These are phyloP conservation scores for Ramaria sp. DNA, from an alignment of 768 basidiomycete genomes.

Conservation along the genomic window DNA sequence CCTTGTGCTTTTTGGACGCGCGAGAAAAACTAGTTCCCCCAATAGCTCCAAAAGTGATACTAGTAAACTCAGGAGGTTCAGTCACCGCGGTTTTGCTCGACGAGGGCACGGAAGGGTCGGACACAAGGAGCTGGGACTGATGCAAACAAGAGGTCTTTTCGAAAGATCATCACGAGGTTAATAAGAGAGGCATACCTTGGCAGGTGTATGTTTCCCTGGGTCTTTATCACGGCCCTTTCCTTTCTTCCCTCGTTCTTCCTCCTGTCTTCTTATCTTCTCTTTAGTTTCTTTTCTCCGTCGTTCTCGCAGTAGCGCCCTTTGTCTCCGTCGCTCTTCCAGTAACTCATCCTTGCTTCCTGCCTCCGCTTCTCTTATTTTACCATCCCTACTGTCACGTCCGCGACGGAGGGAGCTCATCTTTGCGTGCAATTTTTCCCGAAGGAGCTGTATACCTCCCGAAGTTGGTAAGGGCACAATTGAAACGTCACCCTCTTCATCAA, in stretches of 20 bases:
- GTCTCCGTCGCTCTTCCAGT: slow-evolving; percentile 64
- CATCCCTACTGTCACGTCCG: slow-evolving; percentile 13
- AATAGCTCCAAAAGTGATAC: slow-evolving; percentile 58
- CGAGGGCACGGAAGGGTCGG: slow-evolving; percentile 26
- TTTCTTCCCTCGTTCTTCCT: slow-evolving; percentile 44
- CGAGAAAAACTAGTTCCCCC: slow-evolving; percentile 20
- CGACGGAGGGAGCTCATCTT: slow-evolving; percentile 62
- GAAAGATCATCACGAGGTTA: background rate
- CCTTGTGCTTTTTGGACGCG: slow-evolving; percentile 45
- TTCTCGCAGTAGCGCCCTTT: slow-evolving; percentile 77
- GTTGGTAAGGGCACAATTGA: slow-evolving; percentile 49
- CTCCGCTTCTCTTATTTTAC: slow-evolving; percentile 24
- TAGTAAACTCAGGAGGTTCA: slow-evolving; percentile 36
- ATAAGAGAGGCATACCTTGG: slow-evolving; percentile 36
- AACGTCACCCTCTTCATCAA: slow-evolving; percentile 22
- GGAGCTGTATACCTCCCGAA: slow-evolving; percentile 45
- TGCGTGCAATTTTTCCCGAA: slow-evolving; percentile 66
- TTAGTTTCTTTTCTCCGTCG: slow-evolving; percentile 74
- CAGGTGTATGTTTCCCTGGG: slow-evolving; percentile 33
- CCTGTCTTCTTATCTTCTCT: slow-evolving; percentile 64
- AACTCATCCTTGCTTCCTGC: slow-evolving; percentile 68
- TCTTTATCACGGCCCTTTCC: slow-evolving; percentile 29
- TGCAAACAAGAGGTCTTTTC: slow-evolving; percentile 5
- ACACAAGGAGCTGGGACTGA: slow-evolving; percentile 64
- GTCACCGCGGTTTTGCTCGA: slow-evolving; percentile 10